Conservation (phyloP, 177 flowering plant genomes). For the Tripterygium wilfordii region DNA sequence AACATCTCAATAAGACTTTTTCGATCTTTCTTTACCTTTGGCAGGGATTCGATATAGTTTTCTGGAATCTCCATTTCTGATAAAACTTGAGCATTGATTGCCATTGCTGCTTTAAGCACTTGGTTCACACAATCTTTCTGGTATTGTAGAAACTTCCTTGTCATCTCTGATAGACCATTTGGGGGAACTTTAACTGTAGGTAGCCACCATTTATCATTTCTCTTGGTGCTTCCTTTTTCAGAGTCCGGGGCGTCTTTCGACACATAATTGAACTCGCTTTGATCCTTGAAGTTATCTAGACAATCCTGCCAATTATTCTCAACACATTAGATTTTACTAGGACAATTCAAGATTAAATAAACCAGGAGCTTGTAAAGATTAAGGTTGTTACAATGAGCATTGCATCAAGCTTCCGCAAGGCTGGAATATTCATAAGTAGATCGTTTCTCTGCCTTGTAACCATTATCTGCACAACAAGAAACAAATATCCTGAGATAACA, state of each 20-base stretch:
- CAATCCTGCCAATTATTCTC: no score
- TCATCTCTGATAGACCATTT: conserved; percentile 47
- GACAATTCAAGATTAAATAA: neutral
- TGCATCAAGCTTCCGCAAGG: conserved; percentile 51
- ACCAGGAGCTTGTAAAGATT: neutral
- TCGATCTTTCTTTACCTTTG: conserved; percentile 51
- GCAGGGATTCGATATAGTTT: conserved; percentile 61
- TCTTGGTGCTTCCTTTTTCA: conserved; percentile 24
- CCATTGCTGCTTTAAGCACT: conserved; percentile 76
- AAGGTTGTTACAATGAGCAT: conserved; percentile 45
- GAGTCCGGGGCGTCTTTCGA: conserved; percentile 37
- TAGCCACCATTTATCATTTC: conserved; percentile 77
- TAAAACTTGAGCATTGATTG: conserved; percentile 68
- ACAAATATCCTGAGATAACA: neutral
- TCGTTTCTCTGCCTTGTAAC: conserved; percentile 33
- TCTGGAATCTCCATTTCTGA: conserved; percentile 74
- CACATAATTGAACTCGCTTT: conserved; percentile 47
- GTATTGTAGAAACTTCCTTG: conserved; percentile 53
- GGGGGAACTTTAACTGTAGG: conserved; percentile 61
- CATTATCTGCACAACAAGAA: conserved; percentile 30
- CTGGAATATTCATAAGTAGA: conserved; percentile 61
- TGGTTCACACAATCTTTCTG: conserved; percentile 75
- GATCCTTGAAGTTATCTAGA: conserved; percentile 59
- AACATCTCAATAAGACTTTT: no score
- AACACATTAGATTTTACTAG: no score